These are phyloP conservation scores for Candida stauntonica DNA, from an alignment of 805 yeast species.

Conservation along the genomic window DNA sequence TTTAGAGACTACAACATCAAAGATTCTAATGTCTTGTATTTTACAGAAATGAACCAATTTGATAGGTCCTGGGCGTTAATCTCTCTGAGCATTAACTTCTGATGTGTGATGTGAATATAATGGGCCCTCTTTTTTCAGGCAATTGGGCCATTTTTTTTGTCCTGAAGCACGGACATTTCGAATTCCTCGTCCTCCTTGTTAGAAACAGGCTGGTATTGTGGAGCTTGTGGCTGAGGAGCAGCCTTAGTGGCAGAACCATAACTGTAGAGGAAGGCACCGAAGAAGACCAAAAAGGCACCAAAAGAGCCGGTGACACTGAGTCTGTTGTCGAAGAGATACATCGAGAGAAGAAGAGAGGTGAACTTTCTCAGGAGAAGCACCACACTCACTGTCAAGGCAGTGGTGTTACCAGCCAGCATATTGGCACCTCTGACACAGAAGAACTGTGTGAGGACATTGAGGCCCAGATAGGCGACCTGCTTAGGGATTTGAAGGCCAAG, in stretches of 20 bases:
- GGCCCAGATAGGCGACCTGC: constrained; percentile 29
- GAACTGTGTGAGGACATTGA: constrained; percentile 51
- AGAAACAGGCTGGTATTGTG: constrained; percentile 1
- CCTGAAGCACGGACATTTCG: background rate
- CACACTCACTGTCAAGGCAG: constrained; percentile 62
- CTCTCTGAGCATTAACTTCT: too few species aligned
- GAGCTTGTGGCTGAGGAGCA: background rate
- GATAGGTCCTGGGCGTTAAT: too few species aligned
- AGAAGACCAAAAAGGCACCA: constrained; percentile 50
- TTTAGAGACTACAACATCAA: too few species aligned
- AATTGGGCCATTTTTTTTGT: too few species aligned
- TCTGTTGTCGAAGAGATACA: constrained; percentile 45
- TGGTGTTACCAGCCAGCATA: constrained; percentile 48
- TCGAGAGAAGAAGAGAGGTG: constrained; percentile 52
- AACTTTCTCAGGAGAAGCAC: constrained; percentile 60
- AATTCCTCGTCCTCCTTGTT: background rate
- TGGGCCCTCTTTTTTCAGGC: too few species aligned
- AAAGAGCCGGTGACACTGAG: constrained; percentile 35
- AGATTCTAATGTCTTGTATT: too few species aligned
- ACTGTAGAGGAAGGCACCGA: constrained; percentile 50
- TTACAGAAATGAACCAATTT: too few species aligned
- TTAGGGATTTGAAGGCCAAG: constrained; percentile 23
- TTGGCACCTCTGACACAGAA: constrained; percentile 68
- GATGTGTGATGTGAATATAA: too few species aligned
- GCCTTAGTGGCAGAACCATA: constrained; percentile 20